phyloP scores from a whole-genome alignment of 2,329 filamentous ascomycete species.

The Penicillium sp. region DNA sequence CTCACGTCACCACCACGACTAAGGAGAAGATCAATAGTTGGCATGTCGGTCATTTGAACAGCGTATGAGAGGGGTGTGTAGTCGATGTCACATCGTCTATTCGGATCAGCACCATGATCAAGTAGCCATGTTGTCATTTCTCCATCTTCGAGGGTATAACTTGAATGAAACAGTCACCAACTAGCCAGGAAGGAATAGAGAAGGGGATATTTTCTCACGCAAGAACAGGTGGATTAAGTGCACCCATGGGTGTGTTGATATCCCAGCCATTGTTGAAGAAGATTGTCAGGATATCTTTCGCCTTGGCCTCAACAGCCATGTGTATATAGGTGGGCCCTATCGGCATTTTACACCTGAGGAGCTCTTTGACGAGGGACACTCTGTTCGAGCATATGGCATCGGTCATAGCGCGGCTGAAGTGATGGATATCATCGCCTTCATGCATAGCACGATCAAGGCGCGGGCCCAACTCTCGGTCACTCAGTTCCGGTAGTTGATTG shows the following conservation, averaged over 20 bases:
- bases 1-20: slow-evolving; percentile 9
- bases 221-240: background rate
- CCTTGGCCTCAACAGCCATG: background rate
- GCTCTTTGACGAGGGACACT: background rate
- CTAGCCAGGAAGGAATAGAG: background rate
- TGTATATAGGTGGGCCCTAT: background rate
- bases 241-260: background rate
- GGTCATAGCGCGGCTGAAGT: background rate
- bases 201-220: background rate
- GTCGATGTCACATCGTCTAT: slow-evolving; percentile 2
- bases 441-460: background rate
- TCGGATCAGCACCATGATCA: background rate
- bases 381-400: background rate
- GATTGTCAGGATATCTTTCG: background rate
- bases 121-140: slow-evolving; percentile 4
- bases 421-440: background rate
- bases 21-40: slow-evolving; percentile 12
- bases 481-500: background rate
- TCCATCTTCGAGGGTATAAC: background rate
- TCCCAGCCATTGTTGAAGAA: slow-evolving; percentile 1
- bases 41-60: slow-evolving; percentile 4
- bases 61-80: slow-evolving; percentile 16
- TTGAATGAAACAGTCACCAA: background rate
- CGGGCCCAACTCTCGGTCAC: background rate
- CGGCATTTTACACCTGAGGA: slow-evolving; percentile 1